phyloP scores from a whole-genome alignment of 2,329 filamentous ascomycete genomes.

The Alternaria brassicicola region DNA sequence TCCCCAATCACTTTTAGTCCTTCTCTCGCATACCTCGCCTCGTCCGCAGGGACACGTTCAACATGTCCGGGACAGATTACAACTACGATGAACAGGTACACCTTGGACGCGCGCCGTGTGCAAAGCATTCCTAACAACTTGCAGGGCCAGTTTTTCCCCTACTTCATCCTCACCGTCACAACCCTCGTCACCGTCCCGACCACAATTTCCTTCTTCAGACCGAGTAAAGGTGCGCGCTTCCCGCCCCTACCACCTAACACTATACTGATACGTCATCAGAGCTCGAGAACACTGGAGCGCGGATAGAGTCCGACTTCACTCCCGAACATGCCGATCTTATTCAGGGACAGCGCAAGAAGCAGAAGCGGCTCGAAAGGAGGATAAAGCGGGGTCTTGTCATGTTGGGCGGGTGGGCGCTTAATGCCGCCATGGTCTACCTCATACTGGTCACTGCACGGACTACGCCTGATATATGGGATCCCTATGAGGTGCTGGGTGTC shows the following conservation, averaged over 20 bases:
- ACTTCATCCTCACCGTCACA: slow-evolving; percentile 93
- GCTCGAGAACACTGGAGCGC: slow-evolving; percentile 78
- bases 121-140: slow-evolving; percentile 18
- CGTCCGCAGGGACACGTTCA: slow-evolving; percentile 31
- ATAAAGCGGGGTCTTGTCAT: slow-evolving; percentile 83
- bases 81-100: slow-evolving; percentile 92
- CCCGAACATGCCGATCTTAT: slow-evolving; percentile 85
- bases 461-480: slow-evolving; percentile 86
- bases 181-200: slow-evolving; percentile 87
- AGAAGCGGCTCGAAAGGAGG: slow-evolving; percentile 87
- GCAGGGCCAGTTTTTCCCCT: slow-evolving; percentile 96
- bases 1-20: slow-evolving; percentile 22
- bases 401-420: slow-evolving; percentile 77
- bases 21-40: slow-evolving; percentile 23
- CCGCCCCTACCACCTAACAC: neutral
- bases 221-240: slow-evolving; percentile 65
- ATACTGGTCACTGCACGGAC: slow-evolving; percentile 78
- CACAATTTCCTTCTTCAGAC: slow-evolving; percentile 84
- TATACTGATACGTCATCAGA: slow-evolving; percentile 51
- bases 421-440: slow-evolving; percentile 90
- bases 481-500: slow-evolving; percentile 90
- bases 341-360: slow-evolving; percentile 78
- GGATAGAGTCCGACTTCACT: slow-evolving; percentile 81
- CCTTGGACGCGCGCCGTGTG: slow-evolving; percentile 3
- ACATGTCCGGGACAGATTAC: slow-evolving; percentile 73